A percentile compares a stretch with the other conserved stretches of the same genome.
phyloP scores from a whole-genome alignment of 768 basidiomycete genomes.

The Peribolospora kevripleyi region DNA sequence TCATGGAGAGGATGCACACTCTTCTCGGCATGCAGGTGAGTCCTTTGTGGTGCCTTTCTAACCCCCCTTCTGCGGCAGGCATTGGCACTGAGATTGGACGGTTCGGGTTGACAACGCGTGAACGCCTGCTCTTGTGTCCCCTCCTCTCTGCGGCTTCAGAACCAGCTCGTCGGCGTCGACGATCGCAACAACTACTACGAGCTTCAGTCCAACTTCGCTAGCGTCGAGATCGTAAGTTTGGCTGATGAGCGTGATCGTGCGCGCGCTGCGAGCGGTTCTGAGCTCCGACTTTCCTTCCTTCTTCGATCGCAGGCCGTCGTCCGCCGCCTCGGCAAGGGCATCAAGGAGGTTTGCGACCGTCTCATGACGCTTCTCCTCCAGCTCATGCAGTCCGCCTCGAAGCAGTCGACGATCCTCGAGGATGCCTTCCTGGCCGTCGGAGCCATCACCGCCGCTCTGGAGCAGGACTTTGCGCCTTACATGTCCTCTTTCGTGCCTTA shows the following conservation, averaged over 20 bases:
- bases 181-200: constrained; percentile 99
- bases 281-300: not conserved
- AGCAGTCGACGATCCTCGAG: constrained; percentile 81
- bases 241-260: no score
- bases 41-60: constrained; percentile 1
- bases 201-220: constrained; percentile 81
- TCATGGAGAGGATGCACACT: constrained; percentile 75
- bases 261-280: not conserved
- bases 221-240: constrained; percentile 51
- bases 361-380: constrained; percentile 80
- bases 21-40: constrained; percentile 56
- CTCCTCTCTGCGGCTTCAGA: constrained; percentile 23
- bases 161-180: constrained; percentile 80
- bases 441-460: constrained; percentile 45
- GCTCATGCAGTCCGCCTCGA: constrained; percentile 64
- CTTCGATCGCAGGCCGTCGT: constrained; percentile 39
- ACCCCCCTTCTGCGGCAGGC: not conserved
- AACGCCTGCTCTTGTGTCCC: not conserved
- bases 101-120: not conserved
- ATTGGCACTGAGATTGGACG: not conserved
- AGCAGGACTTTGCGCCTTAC: constrained; percentile 54
- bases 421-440: constrained; percentile 91
- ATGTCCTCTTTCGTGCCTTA: constrained; percentile 61
- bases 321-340: constrained; percentile 55
- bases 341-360: constrained; percentile 69